Conservation (phyloP, 805 yeast genomes). For the Brettanomyces sp. region DNA sequence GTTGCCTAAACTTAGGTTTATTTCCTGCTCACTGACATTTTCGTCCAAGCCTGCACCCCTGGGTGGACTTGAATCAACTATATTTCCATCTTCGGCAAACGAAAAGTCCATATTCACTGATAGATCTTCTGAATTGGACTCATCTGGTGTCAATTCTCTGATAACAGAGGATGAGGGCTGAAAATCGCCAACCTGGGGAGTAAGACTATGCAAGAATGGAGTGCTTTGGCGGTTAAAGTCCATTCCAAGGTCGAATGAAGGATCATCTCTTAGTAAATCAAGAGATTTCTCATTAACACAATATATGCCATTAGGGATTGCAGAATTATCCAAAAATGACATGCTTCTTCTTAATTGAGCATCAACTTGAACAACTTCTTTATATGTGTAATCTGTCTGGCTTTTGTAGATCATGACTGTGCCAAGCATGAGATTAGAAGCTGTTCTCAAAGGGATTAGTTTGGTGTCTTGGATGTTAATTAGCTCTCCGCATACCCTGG, state of each 20-base stretch:
- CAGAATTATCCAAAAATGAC: not conserved
- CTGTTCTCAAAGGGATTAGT: slow-evolving; percentile 23
- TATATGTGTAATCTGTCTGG: slow-evolving; percentile 18
- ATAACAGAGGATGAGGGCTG: too few species aligned
- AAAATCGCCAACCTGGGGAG: too few species aligned
- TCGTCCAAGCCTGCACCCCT: too few species aligned
- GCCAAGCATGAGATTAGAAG: slow-evolving; percentile 40
- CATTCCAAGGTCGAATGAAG: slow-evolving; percentile 17
- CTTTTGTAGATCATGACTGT: slow-evolving; percentile 38
- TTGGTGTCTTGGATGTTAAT: slow-evolving; percentile 7
- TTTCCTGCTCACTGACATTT: too few species aligned
- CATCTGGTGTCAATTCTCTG: too few species aligned
- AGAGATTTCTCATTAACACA: not conserved
- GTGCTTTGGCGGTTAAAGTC: not conserved
- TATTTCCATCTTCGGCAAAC: not conserved
- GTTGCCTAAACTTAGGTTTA: too few species aligned
- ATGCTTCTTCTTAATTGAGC: not conserved
- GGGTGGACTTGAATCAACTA: too few species aligned
- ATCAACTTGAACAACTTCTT: not conserved
- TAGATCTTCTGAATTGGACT: too few species aligned
- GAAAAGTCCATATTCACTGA: not conserved
- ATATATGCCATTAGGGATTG: not conserved
- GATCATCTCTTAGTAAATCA: slow-evolving; percentile 25
- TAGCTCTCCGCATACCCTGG: slow-evolving; percentile 30
- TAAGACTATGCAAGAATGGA: too few species aligned